Evolutionary conservation across 108 stramenopile genomes (phyloP), one percentile per base, ranked within the genome.

Genomic region (Nannochloropsis oceanica): DNA sequence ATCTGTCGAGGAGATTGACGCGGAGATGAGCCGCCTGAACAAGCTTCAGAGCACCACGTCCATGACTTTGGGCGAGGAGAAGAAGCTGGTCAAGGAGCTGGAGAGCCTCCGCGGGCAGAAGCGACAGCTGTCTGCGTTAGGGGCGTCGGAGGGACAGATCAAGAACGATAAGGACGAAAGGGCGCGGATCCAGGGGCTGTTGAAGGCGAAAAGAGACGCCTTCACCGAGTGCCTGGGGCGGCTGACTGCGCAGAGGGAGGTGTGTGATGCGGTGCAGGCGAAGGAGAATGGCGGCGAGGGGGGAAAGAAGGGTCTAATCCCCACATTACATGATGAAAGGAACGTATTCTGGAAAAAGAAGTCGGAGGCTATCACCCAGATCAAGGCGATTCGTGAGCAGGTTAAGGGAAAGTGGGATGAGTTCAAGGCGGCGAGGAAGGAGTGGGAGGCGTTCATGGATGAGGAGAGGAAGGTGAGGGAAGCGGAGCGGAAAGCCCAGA

Each of bases 1-100:
- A 34, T 92, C 89, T 13, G 86, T 94, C 25, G 93, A 91, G 86
- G 95, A 96, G 22, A 96, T 96, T 86, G 96, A 98, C 42, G 89
- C 90, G 81, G 93, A 94, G 91, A 94, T 98, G 83, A 85, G 90
- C 50, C 93, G 92, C 82, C 90, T 96, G 81, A 90, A 95, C 86
- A 84, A 87, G 50, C 90, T 44, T 82, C 96, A 98, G 91, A 95
- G 95, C 89, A 96, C 96, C 22, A 94, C 94, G 43, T 94, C 95
- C 87, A 98, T 98, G 97, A 91, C 91, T 82, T 89, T 97, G 34
- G 85, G 89, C 25, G 97, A 97, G 80, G 97, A 98, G 88, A 98
- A 98, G 94, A 93, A 92, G 86, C 89, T 98, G 79, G 93, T 98
- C 89, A 96, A 96, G 91, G 96, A 98, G 89, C 95, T 98, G 44